A percentile compares a stretch with the other conserved stretches of the same genome.
Conservation (phyloP, 768 basidiomycete genomes). For the Termitomyces sp. region DNA sequence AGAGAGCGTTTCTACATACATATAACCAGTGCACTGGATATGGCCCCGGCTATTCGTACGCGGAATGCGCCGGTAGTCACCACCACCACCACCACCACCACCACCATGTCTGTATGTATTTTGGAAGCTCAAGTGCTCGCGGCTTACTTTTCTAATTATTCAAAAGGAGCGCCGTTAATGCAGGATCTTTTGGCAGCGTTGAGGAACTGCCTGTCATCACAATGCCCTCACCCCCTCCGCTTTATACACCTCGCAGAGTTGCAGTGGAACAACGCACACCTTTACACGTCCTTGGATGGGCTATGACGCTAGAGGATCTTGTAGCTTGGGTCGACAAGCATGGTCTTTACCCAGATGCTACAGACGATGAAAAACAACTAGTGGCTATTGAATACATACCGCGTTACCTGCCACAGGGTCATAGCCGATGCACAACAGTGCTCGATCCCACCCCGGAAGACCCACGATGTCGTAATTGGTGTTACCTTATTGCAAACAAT, state of each 20-base stretch:
- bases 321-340: neutral
- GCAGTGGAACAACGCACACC: neutral
- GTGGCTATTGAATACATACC: neutral
- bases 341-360: neutral
- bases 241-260: neutral
- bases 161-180: too few species aligned
- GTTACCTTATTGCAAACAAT: neutral
- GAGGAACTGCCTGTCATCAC: too few species aligned
- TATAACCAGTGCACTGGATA: too few species aligned
- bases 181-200: neutral
- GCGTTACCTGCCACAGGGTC: neutral
- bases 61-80: too few species aligned
- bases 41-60: too few species aligned
- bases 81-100: too few species aligned
- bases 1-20: too few species aligned
- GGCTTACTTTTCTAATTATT: too few species aligned
- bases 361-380: neutral
- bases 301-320: neutral
- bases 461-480: neutral
- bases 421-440: neutral
- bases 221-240: neutral
- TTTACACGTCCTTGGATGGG: neutral
- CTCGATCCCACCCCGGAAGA: neutral
- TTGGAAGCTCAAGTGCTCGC: too few species aligned
- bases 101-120: too few species aligned